Conservation (phyloP, 106 monocot genomes). For the Chionographis japonica region DNA sequence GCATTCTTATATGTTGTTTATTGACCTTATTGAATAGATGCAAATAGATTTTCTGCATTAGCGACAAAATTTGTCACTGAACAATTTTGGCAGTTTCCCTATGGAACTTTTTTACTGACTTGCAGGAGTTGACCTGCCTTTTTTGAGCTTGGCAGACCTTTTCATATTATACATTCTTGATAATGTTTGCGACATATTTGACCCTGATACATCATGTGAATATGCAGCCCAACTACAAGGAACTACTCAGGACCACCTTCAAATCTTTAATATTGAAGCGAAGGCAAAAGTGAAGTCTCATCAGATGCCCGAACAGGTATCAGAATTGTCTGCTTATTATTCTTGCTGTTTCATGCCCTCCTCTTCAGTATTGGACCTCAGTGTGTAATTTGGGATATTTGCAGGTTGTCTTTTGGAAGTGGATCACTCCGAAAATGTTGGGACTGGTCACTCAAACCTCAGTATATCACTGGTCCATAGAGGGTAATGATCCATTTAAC, state of each 20-base stretch:
- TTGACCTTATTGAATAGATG: too few relatives aligned
- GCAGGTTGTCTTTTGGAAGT: slow-evolving; percentile 99
- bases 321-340: neutral
- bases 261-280: slow-evolving; percentile 91
- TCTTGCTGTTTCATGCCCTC: neutral
- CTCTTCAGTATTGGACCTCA: too few relatives aligned
- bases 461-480: slow-evolving; percentile 95
- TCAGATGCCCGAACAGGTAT: slow-evolving; percentile 97
- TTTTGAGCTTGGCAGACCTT: too few relatives aligned
- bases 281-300: slow-evolving; percentile 92
- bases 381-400: neutral
- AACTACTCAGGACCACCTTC: slow-evolving; percentile 90
- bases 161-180: too few relatives aligned
- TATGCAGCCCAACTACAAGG: slow-evolving; percentile 84
- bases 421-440: slow-evolving; percentile 91
- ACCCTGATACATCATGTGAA: neutral
- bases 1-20: too few relatives aligned
- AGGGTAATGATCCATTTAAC: slow-evolving; percentile 39
- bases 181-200: neutral
- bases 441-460: slow-evolving; percentile 92
- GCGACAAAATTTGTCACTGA: too few relatives aligned
- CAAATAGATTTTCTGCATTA: too few relatives aligned
- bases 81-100: too few relatives aligned
- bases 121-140: too few relatives aligned
- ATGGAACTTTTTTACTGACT: too few relatives aligned